These are phyloP conservation scores for Aspergillus sparsus DNA, from an alignment of 495 filamentous ascomycete species.

Conservation along the genomic window DNA sequence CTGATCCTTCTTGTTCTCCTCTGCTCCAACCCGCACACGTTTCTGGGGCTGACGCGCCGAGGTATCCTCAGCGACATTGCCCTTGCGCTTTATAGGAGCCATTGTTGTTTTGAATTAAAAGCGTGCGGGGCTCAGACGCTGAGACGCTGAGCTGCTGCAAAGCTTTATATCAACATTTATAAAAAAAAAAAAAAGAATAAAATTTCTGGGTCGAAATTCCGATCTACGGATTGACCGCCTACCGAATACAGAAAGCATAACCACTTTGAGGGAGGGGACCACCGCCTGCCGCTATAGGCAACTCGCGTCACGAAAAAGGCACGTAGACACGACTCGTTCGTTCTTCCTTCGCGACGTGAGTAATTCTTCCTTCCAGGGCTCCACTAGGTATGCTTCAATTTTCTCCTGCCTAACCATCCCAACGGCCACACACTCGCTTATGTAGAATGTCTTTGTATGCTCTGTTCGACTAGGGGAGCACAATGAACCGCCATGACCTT, in stretches of 20 bases:
- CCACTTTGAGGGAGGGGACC: slow-evolving; percentile 12
- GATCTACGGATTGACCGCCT: slow-evolving; percentile 25
- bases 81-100: slow-evolving; percentile 57
- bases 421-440: slow-evolving; percentile 14
- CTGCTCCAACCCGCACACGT: slow-evolving; percentile 47
- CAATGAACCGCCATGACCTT: slow-evolving; percentile 42
- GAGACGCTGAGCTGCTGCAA: slow-evolving; percentile 30
- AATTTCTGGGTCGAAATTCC: slow-evolving; percentile 32
- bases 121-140: slow-evolving; percentile 11
- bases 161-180: slow-evolving; percentile 33
- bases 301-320: slow-evolving; percentile 32
- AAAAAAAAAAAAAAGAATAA: slow-evolving; percentile 40
- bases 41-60: slow-evolving; percentile 46
- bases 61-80: slow-evolving; percentile 41
- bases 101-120: slow-evolving; percentile 35
- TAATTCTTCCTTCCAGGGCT: slow-evolving; percentile 20
- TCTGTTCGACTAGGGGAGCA: slow-evolving; percentile 27
- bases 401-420: slow-evolving; percentile 9
- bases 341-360: slow-evolving; percentile 23
- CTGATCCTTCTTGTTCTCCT: slow-evolving; percentile 36
- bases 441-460: slow-evolving; percentile 30
- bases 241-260: background rate
- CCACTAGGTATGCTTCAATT: slow-evolving; percentile 18
- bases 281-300: slow-evolving; percentile 27
- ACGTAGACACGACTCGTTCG: slow-evolving; percentile 29